Percentiles rank a stretch among this genome's conserved stretches.
These are phyloP conservation scores for Diaporthe destruens DNA, from an alignment of 2,329 filamentous ascomycete species.

Conservation along the genomic window DNA sequence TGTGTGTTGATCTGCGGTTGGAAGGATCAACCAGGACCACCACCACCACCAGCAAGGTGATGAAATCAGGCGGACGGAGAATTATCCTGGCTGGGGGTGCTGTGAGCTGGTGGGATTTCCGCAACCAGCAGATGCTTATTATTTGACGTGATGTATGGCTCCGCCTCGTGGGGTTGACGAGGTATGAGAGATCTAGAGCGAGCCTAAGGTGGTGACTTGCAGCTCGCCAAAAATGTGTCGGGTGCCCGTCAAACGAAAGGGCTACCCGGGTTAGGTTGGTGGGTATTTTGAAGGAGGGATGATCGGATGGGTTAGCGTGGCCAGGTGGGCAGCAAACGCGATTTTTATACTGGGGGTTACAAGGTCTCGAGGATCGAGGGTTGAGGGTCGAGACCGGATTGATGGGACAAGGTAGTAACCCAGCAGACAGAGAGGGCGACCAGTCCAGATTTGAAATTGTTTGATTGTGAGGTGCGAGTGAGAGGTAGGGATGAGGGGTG, in stretches of 20 bases:
- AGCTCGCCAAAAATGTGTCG: constrained; percentile 32
- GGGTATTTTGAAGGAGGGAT: constrained; percentile 42
- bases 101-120: constrained; percentile 20
- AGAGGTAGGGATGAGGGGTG: constrained; percentile 35
- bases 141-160: constrained; percentile 15
- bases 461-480: constrained; percentile 35
- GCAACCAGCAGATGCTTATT: constrained; percentile 26
- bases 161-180: constrained; percentile 28
- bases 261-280: constrained; percentile 39
- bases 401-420: constrained; percentile 32
- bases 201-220: constrained; percentile 43
- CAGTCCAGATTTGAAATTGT: constrained; percentile 36
- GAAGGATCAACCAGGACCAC: constrained; percentile 27
- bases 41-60: constrained; percentile 10
- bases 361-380: constrained; percentile 38
- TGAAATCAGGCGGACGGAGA: constrained; percentile 6
- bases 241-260: constrained; percentile 40
- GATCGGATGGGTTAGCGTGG: constrained; percentile 43
- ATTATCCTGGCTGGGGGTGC: constrained; percentile 25
- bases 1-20: constrained; percentile 24
- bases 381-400: constrained; percentile 33
- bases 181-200: constrained; percentile 23
- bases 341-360: constrained; percentile 43
- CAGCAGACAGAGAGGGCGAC: constrained; percentile 26
- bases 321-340: constrained; percentile 41